Conservation (phyloP, 495 filamentous ascomycete genomes). For the Collariella sp. region DNA sequence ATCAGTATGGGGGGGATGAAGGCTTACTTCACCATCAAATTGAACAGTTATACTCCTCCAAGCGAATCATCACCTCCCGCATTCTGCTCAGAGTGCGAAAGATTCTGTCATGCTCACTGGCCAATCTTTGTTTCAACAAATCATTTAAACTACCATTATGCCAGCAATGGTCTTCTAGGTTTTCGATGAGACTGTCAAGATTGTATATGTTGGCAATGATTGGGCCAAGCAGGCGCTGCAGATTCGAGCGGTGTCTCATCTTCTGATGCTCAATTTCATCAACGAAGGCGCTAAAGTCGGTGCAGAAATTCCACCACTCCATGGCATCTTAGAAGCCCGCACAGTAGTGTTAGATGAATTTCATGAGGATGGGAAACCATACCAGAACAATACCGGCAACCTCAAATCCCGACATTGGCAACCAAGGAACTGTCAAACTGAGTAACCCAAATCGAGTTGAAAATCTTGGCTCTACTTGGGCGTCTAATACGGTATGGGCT, state of each 20-base stretch:
- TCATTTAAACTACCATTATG: too few relatives aligned
- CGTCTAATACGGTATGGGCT: too few relatives aligned
- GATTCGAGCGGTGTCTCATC: neutral
- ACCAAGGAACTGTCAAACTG: neutral
- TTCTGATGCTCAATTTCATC: neutral
- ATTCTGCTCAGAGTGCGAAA: neutral
- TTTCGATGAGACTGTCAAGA: neutral
- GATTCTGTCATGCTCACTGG: neutral
- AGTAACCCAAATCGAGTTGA: too few relatives aligned
- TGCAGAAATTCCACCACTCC: slow-evolving; percentile 1
- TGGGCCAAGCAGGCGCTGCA: neutral
- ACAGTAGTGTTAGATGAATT: neutral
- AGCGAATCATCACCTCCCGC: neutral
- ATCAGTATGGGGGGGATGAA: too few relatives aligned
- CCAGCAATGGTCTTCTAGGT: too few relatives aligned
- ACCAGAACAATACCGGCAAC: neutral
- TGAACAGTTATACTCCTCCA: neutral
- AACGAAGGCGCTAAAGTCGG: slow-evolving; percentile 1
- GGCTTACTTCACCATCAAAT: neutral
- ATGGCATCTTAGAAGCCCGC: neutral
- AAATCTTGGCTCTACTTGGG: too few relatives aligned
- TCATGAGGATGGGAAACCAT: neutral
- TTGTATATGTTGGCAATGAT: neutral
- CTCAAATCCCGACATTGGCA: neutral
- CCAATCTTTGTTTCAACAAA: neutral